These are phyloP conservation scores for Aspergillus sparsus DNA, from an alignment of 495 filamentous ascomycete genomes.

Conservation along the genomic window DNA sequence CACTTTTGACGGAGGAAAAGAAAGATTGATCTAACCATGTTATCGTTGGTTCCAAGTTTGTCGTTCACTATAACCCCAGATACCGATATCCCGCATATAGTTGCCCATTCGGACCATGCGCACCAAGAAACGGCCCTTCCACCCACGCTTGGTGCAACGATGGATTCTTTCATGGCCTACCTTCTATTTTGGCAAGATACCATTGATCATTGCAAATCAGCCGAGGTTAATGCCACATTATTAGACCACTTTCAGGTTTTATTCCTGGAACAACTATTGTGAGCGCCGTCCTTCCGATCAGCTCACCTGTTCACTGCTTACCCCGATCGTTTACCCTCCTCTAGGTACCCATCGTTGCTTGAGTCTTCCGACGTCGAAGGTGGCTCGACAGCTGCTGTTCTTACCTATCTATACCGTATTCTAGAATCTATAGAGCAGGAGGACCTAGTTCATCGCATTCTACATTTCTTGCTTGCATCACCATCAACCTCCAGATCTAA, in stretches of 20 bases:
- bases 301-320: not conserved
- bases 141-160: conserved; percentile 67
- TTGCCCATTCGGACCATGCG: conserved; percentile 80
- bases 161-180: conserved; percentile 93
- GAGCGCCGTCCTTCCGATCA: conserved; percentile 29
- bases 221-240: conserved; percentile 86
- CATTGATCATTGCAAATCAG: conserved; percentile 88
- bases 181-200: conserved; percentile 98
- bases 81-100: conserved; percentile 74
- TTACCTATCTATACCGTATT: conserved; percentile 90
- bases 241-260: conserved; percentile 97
- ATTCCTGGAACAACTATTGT: conserved; percentile 94
- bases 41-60: conserved; percentile 28
- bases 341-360: conserved; percentile 88
- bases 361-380: conserved; percentile 97
- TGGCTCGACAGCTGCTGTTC: conserved; percentile 90
- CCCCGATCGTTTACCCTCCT: not conserved
- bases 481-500: conserved; percentile 45
- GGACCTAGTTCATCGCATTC: conserved; percentile 86
- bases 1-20: not conserved
- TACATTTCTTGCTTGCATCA: conserved; percentile 87
- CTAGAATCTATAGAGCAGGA: conserved; percentile 88
- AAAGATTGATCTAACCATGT: conserved; percentile 6
- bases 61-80: conserved; percentile 39
- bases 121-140: conserved; percentile 40